These are phyloP conservation scores for Penicillium oxalicum DNA, from an alignment of 2,329 filamentous ascomycete genomes.

Conservation along the genomic window DNA sequence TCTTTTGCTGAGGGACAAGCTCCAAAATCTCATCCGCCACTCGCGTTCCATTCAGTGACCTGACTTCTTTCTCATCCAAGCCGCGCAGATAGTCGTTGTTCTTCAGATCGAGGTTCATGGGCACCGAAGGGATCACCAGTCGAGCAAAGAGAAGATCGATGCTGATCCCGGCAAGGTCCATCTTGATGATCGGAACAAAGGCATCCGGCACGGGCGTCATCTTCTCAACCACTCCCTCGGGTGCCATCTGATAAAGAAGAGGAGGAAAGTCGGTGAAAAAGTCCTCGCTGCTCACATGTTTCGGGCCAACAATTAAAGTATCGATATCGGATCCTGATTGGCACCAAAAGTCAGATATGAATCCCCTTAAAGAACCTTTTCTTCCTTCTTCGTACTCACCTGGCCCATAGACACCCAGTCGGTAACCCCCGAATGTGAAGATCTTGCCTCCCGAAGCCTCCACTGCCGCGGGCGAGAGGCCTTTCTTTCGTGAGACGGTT, in stretches of 20 bases:
- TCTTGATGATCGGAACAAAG: conserved; percentile 95
- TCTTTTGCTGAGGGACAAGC: conserved; percentile 80
- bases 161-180: conserved; percentile 83
- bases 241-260: conserved; percentile 68
- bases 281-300: conserved; percentile 80
- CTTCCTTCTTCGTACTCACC: conserved; percentile 36
- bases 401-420: conserved; percentile 86
- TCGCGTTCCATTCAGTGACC: conserved; percentile 87
- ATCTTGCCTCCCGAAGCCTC: conserved; percentile 85
- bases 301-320: conserved; percentile 85
- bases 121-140: conserved; percentile 65
- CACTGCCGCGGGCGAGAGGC: conserved; percentile 67
- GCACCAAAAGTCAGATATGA: conserved; percentile 1
- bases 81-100: conserved; percentile 82
- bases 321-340: conserved; percentile 87
- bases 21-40: conserved; percentile 89
- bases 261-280: conserved; percentile 89
- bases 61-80: conserved; percentile 76
- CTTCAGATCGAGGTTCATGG: conserved; percentile 66
- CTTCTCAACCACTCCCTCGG: conserved; percentile 73
- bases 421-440: conserved; percentile 93
- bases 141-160: conserved; percentile 90
- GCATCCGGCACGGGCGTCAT: conserved; percentile 81
- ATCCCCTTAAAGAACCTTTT: neutral
- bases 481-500: conserved; percentile 68